phyloP scores from a whole-genome alignment of 305 asterid genomes.

The Fraxinus floribunda region DNA sequence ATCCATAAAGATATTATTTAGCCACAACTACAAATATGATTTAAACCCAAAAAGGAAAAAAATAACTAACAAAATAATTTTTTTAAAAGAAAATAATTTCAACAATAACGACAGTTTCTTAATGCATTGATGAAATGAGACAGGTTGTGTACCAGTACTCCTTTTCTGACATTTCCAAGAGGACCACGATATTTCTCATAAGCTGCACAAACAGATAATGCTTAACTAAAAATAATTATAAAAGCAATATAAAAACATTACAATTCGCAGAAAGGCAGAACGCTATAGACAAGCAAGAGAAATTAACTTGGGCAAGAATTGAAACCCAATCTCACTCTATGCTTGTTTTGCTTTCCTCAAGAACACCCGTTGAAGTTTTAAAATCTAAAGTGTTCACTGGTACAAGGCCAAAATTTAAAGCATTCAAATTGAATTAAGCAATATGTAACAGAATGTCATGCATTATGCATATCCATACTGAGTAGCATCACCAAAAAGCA shows the following conservation, averaged over 20 bases:
- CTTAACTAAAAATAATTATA: neutral
- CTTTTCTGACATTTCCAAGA: slow-evolving; percentile 97
- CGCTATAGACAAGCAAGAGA: slow-evolving; percentile 11
- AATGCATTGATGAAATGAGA: slow-evolving; percentile 11
- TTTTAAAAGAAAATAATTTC: neutral
- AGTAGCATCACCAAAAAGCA: neutral
- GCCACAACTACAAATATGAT: neutral
- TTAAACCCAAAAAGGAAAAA: neutral
- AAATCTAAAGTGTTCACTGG: neutral
- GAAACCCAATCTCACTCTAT: neutral
- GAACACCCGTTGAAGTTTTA: neutral
- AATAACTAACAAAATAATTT: neutral
- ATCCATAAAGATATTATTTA: neutral
- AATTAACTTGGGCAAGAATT: slow-evolving; percentile 13
- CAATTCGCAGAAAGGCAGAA: neutral
- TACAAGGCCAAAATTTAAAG: neutral
- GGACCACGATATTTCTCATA: slow-evolving; percentile 91
- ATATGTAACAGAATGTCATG: neutral
- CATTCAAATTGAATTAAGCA: neutral
- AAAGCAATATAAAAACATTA: slow-evolving; percentile 1
- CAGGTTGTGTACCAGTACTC: slow-evolving; percentile 71
- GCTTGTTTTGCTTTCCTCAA: neutral
- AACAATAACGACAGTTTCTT: neutral
- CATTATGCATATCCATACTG: neutral
- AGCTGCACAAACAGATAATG: slow-evolving; percentile 47